Conservation (phyloP, 495 filamentous ascomycete genomes). For the Penicillium bovifimosum region DNA sequence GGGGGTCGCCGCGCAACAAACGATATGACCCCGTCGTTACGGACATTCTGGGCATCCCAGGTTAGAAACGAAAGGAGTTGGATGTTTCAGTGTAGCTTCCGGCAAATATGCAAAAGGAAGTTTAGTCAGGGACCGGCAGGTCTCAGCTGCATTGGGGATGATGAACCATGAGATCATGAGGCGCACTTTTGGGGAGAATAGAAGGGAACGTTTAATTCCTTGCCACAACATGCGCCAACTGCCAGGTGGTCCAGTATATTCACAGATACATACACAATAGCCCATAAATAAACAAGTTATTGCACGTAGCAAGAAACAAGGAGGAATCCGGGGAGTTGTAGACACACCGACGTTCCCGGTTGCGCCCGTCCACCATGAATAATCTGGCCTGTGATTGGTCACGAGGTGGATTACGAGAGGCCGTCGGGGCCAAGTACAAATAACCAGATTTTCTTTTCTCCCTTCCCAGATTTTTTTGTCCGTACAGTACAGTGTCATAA, state of each 20-base stretch:
- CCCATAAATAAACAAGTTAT: background rate
- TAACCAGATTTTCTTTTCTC: slow-evolving; percentile 34
- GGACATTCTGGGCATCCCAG: background rate
- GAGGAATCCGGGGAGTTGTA: background rate
- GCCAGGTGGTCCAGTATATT: background rate
- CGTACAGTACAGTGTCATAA: slow-evolving; percentile 33
- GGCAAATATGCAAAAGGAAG: background rate
- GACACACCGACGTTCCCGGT: slow-evolving; percentile 28
- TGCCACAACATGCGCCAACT: background rate
- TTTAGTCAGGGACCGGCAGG: background rate
- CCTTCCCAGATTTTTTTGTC: slow-evolving; percentile 18
- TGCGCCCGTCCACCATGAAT: slow-evolving; percentile 38
- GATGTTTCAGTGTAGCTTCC: background rate
- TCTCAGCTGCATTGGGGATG: slow-evolving; percentile 2
- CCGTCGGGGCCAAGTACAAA: slow-evolving; percentile 36
- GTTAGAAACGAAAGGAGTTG: background rate
- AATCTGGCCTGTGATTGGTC: slow-evolving; percentile 37
- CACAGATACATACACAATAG: background rate
- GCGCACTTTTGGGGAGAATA: background rate
- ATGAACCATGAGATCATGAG: slow-evolving; percentile 21
- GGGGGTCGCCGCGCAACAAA: background rate
- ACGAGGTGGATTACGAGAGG: slow-evolving; percentile 33
- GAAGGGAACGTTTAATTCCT: background rate
- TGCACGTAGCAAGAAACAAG: background rate
- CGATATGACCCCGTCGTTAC: background rate